phyloP scores from a whole-genome alignment of 306 rosid genomes.

The Gastrolobium villosum region DNA sequence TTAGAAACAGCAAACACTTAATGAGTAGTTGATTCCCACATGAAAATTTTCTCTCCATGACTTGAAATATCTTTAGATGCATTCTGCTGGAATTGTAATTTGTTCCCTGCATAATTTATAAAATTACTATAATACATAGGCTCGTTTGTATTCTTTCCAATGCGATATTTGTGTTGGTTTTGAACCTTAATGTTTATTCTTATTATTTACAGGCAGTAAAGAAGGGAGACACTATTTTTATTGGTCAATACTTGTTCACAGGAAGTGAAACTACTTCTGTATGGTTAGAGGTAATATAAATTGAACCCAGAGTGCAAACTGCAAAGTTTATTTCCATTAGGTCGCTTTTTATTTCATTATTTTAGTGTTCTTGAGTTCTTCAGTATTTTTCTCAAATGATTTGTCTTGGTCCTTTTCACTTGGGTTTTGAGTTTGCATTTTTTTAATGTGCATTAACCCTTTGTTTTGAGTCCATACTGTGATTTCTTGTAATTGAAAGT shows the following conservation, averaged over 20 bases:
- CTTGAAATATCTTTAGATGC: constrained; percentile 1
- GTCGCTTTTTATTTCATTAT: not conserved
- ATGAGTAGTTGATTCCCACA: constrained; percentile 22
- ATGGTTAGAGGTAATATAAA: constrained; percentile 88
- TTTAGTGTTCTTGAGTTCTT: constrained; percentile 20
- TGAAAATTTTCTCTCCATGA: not conserved
- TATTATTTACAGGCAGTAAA: constrained; percentile 73
- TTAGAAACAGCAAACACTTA: not conserved
- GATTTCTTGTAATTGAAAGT: constrained; percentile 12
- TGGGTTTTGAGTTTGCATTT: constrained; percentile 20
- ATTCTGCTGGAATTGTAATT: constrained; percentile 22
- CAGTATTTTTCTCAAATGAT: constrained; percentile 32
- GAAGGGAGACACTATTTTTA: constrained; percentile 94
- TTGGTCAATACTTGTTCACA: constrained; percentile 96
- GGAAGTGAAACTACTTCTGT: constrained; percentile 99
- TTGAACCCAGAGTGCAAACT: constrained; percentile 21
- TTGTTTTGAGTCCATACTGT: not conserved
- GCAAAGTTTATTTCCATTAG: constrained; percentile 19
- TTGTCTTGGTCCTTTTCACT: constrained; percentile 36
- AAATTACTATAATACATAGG: not conserved
- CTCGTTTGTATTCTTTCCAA: not conserved
- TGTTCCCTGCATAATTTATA: constrained; percentile 10
- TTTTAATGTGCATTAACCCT: not conserved
- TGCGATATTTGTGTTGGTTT: constrained; percentile 6
- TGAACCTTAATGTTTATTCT: constrained; percentile 29